Conservation (phyloP, 2,329 filamentous ascomycete species). For the Ceratocystis cubensis region DNA sequence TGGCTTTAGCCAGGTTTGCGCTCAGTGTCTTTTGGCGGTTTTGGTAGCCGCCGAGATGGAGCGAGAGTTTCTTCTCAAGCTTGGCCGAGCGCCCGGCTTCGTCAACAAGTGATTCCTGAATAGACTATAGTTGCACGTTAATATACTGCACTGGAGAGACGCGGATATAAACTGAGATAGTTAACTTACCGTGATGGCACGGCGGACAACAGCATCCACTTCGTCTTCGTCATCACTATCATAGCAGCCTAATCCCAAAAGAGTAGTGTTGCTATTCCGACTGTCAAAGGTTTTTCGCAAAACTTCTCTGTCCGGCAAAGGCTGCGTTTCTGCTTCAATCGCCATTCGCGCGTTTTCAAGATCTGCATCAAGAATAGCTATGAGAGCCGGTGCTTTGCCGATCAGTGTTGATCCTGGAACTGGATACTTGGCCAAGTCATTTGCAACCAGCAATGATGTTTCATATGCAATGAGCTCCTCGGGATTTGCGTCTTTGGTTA, state of each 20-base stretch:
- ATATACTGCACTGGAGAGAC: constrained; percentile 4
- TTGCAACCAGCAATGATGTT: constrained; percentile 63
- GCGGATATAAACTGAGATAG: background rate
- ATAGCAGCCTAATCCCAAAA: constrained; percentile 73
- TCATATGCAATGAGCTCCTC: constrained; percentile 62
- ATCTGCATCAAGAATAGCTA: constrained; percentile 55
- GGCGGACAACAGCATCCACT: constrained; percentile 47
- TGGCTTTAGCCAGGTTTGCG: constrained; percentile 65
- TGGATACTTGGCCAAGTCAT: constrained; percentile 66
- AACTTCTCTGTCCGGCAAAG: constrained; percentile 36
- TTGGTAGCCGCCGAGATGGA: constrained; percentile 83
- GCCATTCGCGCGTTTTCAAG: constrained; percentile 65
- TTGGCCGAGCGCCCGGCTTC: constrained; percentile 73
- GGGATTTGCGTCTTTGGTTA: constrained; percentile 45
- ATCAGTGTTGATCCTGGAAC: constrained; percentile 54
- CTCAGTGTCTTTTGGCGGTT: constrained; percentile 69
- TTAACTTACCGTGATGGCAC: constrained; percentile 58
- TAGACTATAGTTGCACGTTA: constrained; percentile 35
- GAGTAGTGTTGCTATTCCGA: constrained; percentile 41
- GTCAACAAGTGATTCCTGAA: constrained; percentile 60
- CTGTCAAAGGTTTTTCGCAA: constrained; percentile 44
- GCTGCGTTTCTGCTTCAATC: constrained; percentile 57
- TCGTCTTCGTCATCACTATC: constrained; percentile 63
- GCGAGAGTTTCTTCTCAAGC: constrained; percentile 80
- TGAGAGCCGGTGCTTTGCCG: constrained; percentile 47